phyloP scores from a whole-genome alignment of 1,284 basidiomycete genomes.

The Boletus coffeatus region DNA sequence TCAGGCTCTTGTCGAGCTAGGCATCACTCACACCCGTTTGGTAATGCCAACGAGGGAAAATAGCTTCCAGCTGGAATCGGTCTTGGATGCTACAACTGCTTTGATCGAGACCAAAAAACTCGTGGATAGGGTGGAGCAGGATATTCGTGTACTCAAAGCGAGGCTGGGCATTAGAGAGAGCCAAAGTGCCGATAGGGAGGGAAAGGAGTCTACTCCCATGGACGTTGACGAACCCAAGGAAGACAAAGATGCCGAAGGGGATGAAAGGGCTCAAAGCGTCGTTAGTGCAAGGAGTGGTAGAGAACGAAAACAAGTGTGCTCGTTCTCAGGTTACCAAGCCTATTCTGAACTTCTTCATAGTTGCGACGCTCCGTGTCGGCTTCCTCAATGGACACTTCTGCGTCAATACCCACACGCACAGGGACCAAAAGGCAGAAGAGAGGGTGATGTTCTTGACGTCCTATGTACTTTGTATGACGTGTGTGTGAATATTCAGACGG shows the following conservation, averaged over 20 bases:
- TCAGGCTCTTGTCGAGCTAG: slow-evolving; percentile 71
- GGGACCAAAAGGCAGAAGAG: slow-evolving; percentile 58
- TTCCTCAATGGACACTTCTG: slow-evolving; percentile 62
- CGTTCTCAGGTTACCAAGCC: neutral
- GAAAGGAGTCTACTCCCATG: slow-evolving; percentile 29
- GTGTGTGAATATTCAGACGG: slow-evolving; percentile 3
- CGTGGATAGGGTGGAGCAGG: slow-evolving; percentile 83
- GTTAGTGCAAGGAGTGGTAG: slow-evolving; percentile 53
- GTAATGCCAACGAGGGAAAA: slow-evolving; percentile 91
- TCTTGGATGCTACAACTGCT: slow-evolving; percentile 66
- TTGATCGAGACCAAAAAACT: slow-evolving; percentile 85
- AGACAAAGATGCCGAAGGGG: slow-evolving; percentile 31
- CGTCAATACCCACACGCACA: slow-evolving; percentile 42
- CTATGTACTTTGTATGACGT: slow-evolving; percentile 4
- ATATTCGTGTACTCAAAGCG: slow-evolving; percentile 65
- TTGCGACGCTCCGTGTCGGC: slow-evolving; percentile 55
- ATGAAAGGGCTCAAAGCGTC: slow-evolving; percentile 57
- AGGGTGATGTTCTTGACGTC: slow-evolving; percentile 26
- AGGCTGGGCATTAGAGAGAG: slow-evolving; percentile 56
- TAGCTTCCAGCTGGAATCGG: slow-evolving; percentile 61
- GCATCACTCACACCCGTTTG: slow-evolving; percentile 66
- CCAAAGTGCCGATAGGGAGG: slow-evolving; percentile 35
- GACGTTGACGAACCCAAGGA: slow-evolving; percentile 37
- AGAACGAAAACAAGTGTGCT: slow-evolving; percentile 54
- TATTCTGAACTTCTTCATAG: slow-evolving; percentile 30